phyloP scores from a whole-genome alignment of 495 filamentous ascomycete species.

The Aspergillus diversus region DNA sequence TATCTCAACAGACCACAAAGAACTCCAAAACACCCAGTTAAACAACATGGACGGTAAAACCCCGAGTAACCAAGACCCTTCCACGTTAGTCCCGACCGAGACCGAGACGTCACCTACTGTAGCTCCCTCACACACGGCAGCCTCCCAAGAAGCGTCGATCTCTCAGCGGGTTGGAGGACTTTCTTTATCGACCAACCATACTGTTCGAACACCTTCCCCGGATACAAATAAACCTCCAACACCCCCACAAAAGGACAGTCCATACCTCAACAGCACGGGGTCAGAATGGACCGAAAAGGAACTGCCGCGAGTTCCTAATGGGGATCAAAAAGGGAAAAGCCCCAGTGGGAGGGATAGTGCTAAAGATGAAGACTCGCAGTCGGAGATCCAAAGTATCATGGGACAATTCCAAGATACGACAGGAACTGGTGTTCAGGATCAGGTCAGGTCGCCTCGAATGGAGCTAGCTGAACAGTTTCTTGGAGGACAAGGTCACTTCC shows the following conservation, averaged over 20 bases:
- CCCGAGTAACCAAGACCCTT: slow-evolving; percentile 6
- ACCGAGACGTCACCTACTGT: slow-evolving; percentile 14
- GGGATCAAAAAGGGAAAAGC: slow-evolving; percentile 53
- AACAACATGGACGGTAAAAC: slow-evolving; percentile 24
- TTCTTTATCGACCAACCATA: slow-evolving; percentile 35
- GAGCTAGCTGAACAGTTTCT: slow-evolving; percentile 73
- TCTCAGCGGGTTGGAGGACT: slow-evolving; percentile 39
- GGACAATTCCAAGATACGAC: slow-evolving; percentile 74
- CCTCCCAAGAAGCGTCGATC: slow-evolving; percentile 30
- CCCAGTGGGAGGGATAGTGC: slow-evolving; percentile 54
- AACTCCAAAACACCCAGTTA: slow-evolving; percentile 11
- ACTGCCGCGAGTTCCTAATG: slow-evolving; percentile 61
- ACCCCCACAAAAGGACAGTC: slow-evolving; percentile 51
- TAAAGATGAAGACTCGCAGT: slow-evolving; percentile 68
- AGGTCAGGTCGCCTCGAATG: slow-evolving; percentile 81
- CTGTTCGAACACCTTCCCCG: slow-evolving; percentile 23
- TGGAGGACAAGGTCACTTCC: slow-evolving; percentile 65
- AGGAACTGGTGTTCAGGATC: slow-evolving; percentile 66
- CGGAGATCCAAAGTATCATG: slow-evolving; percentile 96
- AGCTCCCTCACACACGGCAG: slow-evolving; percentile 19
- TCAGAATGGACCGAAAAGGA: slow-evolving; percentile 51
- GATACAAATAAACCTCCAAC: slow-evolving; percentile 36
- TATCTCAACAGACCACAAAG: slow-evolving; percentile 10
- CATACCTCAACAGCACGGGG: slow-evolving; percentile 62
- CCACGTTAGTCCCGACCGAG: slow-evolving; percentile 11